A percentile compares a stretch with the other conserved stretches of the same genome.
Conservation (phyloP, 2,329 filamentous ascomycete genomes). For the Fusarium torreyae region DNA sequence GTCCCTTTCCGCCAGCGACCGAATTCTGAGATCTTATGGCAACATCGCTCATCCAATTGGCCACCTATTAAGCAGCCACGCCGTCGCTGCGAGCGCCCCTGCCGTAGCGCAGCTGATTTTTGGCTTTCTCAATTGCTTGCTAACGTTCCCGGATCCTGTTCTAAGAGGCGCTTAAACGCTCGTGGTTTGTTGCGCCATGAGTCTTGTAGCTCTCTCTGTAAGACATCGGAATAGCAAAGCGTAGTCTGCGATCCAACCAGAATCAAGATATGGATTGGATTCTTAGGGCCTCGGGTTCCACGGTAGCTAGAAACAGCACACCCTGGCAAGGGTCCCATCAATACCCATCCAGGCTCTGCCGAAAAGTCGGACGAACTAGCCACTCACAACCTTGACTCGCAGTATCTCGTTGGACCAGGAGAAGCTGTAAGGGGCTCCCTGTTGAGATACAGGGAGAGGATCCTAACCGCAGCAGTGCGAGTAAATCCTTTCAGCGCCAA, state of each 20-base stretch:
- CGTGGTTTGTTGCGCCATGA: slow-evolving; percentile 27
- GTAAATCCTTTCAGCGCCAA: slow-evolving; percentile 23
- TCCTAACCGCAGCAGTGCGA: slow-evolving; percentile 3
- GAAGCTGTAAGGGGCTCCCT: slow-evolving; percentile 31
- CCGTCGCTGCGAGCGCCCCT: slow-evolving; percentile 37
- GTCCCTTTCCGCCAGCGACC: slow-evolving; percentile 26
- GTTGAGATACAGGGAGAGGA: slow-evolving; percentile 12
- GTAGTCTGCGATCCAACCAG: slow-evolving; percentile 15
- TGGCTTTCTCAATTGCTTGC: slow-evolving; percentile 6
- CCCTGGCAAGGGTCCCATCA: slow-evolving; percentile 14
- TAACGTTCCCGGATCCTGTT: slow-evolving; percentile 3
- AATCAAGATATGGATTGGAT: slow-evolving; percentile 31
- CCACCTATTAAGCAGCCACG: slow-evolving; percentile 20
- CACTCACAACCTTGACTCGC: slow-evolving; percentile 20
- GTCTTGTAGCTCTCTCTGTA: slow-evolving; percentile 22
- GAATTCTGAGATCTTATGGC: slow-evolving; percentile 44
- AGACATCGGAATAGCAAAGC: slow-evolving; percentile 8
- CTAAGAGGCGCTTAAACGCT: slow-evolving; percentile 27
- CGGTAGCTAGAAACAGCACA: slow-evolving; percentile 25
- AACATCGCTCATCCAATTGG: slow-evolving; percentile 46
- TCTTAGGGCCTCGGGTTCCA: slow-evolving; percentile 18
- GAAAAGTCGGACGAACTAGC: slow-evolving; percentile 20
- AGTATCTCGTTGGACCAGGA: slow-evolving; percentile 17
- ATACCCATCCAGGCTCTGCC: slow-evolving; percentile 18
- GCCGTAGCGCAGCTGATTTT: slow-evolving; percentile 20